A percentile compares a stretch with the other conserved stretches of the same genome.
phyloP scores from a whole-genome alignment of 2,329 filamentous ascomycete species.

The Tothia fuscella region DNA sequence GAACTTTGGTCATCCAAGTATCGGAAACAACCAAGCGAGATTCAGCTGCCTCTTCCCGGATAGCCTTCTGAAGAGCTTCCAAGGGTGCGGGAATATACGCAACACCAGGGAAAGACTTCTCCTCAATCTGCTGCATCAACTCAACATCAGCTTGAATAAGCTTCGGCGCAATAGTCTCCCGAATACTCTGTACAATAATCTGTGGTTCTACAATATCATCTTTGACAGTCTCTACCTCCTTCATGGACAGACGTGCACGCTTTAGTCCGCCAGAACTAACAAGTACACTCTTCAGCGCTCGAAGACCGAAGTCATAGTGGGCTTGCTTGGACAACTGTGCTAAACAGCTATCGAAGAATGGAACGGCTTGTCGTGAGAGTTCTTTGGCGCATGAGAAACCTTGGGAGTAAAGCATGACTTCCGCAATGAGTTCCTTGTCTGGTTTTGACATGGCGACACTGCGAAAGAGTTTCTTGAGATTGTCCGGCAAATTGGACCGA shows the following conservation, averaged over 20 bases:
- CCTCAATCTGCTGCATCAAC: slow-evolving; percentile 74
- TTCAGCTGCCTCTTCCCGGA: slow-evolving; percentile 70
- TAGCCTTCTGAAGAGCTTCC: slow-evolving; percentile 64
- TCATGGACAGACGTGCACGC: slow-evolving; percentile 58
- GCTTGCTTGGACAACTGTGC: slow-evolving; percentile 81
- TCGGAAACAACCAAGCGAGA: slow-evolving; percentile 83
- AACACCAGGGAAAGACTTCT: slow-evolving; percentile 79
- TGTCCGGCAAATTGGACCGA: slow-evolving; percentile 94
- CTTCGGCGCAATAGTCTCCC: slow-evolving; percentile 97
- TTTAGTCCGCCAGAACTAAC: slow-evolving; percentile 96
- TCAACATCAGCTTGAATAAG: slow-evolving; percentile 86
- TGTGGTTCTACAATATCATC: slow-evolving; percentile 80
- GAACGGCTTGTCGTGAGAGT: slow-evolving; percentile 88
- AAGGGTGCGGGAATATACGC: slow-evolving; percentile 86
- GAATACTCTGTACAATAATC: slow-evolving; percentile 95
- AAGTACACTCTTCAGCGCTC: slow-evolving; percentile 95
- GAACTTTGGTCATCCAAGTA: slow-evolving; percentile 91
- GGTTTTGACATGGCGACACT: slow-evolving; percentile 99
- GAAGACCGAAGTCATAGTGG: slow-evolving; percentile 96
- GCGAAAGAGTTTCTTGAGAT: slow-evolving; percentile 98
- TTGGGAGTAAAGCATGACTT: slow-evolving; percentile 99
- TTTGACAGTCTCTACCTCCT: slow-evolving; percentile 42
- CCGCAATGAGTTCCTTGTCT: slow-evolving; percentile 97
- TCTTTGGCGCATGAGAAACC: slow-evolving; percentile 95
- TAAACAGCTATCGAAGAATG: slow-evolving; percentile 92